These are phyloP conservation scores for Guyanaporus albipodus DNA, from an alignment of 768 basidiomycete genomes.

Conservation along the genomic window DNA sequence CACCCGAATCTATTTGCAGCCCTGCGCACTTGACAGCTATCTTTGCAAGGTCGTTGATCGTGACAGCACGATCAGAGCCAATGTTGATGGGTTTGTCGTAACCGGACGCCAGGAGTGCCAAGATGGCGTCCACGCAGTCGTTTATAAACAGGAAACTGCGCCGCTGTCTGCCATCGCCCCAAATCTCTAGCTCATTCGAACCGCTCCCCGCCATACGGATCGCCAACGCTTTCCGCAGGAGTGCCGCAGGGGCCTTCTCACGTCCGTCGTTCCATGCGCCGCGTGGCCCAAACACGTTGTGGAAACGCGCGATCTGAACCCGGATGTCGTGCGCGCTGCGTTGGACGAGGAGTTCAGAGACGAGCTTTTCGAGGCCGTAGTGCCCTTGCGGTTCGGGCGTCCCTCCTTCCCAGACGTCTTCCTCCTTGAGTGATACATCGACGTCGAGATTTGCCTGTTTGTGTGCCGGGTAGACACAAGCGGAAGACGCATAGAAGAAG, in stretches of 20 bases:
- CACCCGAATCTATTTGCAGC: constrained; percentile 20
- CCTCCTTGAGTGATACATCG: constrained; percentile 45
- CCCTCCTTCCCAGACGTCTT: constrained; percentile 38
- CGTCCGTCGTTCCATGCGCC: constrained; percentile 51
- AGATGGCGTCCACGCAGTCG: constrained; percentile 50
- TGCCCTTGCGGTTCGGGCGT: constrained; percentile 48
- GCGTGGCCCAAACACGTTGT: constrained; percentile 55
- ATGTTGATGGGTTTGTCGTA: constrained; percentile 43
- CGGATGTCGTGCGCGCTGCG: constrained; percentile 32
- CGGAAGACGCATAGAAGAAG: constrained; percentile 56
- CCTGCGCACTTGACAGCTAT: constrained; percentile 36
- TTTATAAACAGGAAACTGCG: constrained; percentile 55
- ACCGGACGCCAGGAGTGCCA: constrained; percentile 40
- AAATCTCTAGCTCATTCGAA: constrained; percentile 43
- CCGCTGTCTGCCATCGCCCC: constrained; percentile 52
- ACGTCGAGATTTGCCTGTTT: constrained; percentile 33
- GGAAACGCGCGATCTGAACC: constrained; percentile 50
- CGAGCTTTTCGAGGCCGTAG: constrained; percentile 57
- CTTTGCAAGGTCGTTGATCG: constrained; percentile 40
- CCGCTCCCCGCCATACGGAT: constrained; percentile 10
- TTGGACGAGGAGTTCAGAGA: constrained; percentile 43
- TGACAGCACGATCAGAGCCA: constrained; percentile 43
- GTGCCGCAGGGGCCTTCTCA: constrained; percentile 57
- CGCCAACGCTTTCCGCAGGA: constrained; percentile 50
- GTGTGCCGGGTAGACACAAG: constrained; percentile 51